Base-by-base conservation (phyloP, 2,329 filamentous ascomycete species). In the Pseudogymnoascus sp. region DNA sequence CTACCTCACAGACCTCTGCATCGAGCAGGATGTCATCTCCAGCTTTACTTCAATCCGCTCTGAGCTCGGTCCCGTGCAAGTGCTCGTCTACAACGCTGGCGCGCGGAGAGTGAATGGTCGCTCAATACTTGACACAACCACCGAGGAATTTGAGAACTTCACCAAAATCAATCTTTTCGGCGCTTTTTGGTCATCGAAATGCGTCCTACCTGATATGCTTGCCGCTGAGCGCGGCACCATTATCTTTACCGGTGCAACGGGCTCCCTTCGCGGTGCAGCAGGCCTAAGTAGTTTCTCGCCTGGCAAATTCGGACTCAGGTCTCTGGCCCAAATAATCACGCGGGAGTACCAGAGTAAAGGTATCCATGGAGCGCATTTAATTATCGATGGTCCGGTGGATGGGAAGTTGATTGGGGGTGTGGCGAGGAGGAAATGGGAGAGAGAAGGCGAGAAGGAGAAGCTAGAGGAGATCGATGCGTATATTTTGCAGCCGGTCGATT, bases 221-320 rank as follows among this genome's bases (percentile, higher is more conserved):
- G 61, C 65, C 14, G 60, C 54, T 1, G 60, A 30, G 12, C 63
- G 63, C 16, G 65, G 65, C 6, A 66, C 65, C 0, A 62, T 95
- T 9, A 87, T 95, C 69, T 89, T 93, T 75, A 94, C 90, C 0
- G 91, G 91, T 33, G 90, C 91, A 0, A 95, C 90, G 0, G 91
- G 90, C 0, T 89, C 87, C 0, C 67, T 92, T 28, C 88, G 86
- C 68, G 88, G 88, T 6, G 88, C 84, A 16, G 84, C 88, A 0
- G 76, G 78, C 14, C 88, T 91, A 71, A 77, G 84, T 1, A 75
- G 81, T 14, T 94, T 96, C 70, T 87, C 89, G 0, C 82, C 86
- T 0, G 87, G 86, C 36, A 95, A 94, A 71, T 94, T 90, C 71
- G 90, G 89, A 7, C 77, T 88, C 65, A 80, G 90, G 20, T 89